phyloP scores from a whole-genome alignment of 179 eudicot genomes.

The Silene vulgaris region DNA sequence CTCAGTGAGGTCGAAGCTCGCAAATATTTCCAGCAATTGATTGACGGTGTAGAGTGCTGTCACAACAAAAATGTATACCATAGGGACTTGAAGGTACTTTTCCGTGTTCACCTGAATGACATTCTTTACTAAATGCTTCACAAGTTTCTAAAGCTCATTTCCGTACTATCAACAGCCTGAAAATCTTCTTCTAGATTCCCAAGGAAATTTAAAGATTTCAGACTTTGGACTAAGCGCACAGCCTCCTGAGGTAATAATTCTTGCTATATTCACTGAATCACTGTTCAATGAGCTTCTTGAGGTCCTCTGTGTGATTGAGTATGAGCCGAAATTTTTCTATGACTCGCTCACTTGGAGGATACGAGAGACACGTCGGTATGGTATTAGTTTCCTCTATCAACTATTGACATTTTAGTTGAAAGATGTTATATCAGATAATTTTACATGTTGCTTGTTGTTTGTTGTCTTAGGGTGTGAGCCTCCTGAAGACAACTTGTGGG shows the following conservation, averaged over 20 bases:
- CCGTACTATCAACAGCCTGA: slow-evolving; percentile 63
- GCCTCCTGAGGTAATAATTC: slow-evolving; percentile 64
- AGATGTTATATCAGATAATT: slow-evolving; percentile 12
- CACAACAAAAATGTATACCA: slow-evolving; percentile 47
- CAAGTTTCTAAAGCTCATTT: slow-evolving; percentile 15
- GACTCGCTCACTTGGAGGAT: slow-evolving; percentile 4
- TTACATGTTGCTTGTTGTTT: slow-evolving; percentile 12
- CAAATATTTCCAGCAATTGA: slow-evolving; percentile 40
- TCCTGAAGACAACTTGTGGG: slow-evolving; percentile 89
- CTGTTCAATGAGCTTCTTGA: slow-evolving; percentile 8
- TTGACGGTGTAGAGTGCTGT: slow-evolving; percentile 45
- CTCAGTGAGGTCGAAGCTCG: slow-evolving; percentile 43
- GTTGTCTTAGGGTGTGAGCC: slow-evolving; percentile 58
- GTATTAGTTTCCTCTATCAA: neutral
- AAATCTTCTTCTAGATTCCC: slow-evolving; percentile 88
- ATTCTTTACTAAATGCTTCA: slow-evolving; percentile 14
- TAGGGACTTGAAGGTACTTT: slow-evolving; percentile 43
- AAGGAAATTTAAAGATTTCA: slow-evolving; percentile 80
- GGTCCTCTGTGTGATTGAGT: neutral
- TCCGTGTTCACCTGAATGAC: slow-evolving; percentile 15
- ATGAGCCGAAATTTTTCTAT: neutral
- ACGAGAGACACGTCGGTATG: neutral
- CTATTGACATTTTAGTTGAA: neutral
- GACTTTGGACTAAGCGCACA: slow-evolving; percentile 94
- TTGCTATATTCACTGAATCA: neutral